A percentile compares a stretch with the other conserved stretches of the same genome.
These are phyloP conservation scores for Fusarium sp. DNA, from an alignment of 2,329 filamentous ascomycete species.

Conservation along the genomic window DNA sequence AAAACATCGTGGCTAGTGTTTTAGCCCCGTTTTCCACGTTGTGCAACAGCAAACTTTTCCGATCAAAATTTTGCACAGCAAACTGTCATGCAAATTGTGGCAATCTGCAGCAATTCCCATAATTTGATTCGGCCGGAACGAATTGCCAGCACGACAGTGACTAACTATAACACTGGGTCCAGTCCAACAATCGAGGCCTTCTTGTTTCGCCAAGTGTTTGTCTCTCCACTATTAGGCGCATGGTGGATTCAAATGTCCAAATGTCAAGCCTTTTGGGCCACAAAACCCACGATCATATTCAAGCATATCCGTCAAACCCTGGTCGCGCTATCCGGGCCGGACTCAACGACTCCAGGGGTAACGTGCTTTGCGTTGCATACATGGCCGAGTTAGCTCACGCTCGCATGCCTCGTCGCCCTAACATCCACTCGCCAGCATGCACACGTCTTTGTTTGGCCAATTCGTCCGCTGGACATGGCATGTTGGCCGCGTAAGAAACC, in stretches of 20 bases:
- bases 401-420: conserved; percentile 27
- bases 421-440: conserved; percentile 31
- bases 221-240: conserved; percentile 31
- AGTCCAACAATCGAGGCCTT: conserved; percentile 31
- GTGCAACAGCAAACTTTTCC: conserved; percentile 16
- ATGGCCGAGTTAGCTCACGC: conserved; percentile 23
- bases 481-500: conserved; percentile 33
- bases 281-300: conserved; percentile 9
- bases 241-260: neutral
- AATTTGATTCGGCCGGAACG: conserved; percentile 28
- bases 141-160: conserved; percentile 12
- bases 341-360: conserved; percentile 11
- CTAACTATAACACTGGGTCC: conserved; percentile 12
- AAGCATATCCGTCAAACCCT: conserved; percentile 8
- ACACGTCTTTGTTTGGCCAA: conserved; percentile 24
- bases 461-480: conserved; percentile 15
- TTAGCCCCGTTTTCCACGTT: neutral
- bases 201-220: conserved; percentile 8
- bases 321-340: conserved; percentile 16
- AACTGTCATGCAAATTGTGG: conserved; percentile 28
- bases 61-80: neutral
- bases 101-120: conserved; percentile 3
- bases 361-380: conserved; percentile 31
- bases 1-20: conserved; percentile 11
- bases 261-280: conserved; percentile 26